Conservation (phyloP, 768 basidiomycete genomes). For the Rhodotorula toruloides region DNA sequence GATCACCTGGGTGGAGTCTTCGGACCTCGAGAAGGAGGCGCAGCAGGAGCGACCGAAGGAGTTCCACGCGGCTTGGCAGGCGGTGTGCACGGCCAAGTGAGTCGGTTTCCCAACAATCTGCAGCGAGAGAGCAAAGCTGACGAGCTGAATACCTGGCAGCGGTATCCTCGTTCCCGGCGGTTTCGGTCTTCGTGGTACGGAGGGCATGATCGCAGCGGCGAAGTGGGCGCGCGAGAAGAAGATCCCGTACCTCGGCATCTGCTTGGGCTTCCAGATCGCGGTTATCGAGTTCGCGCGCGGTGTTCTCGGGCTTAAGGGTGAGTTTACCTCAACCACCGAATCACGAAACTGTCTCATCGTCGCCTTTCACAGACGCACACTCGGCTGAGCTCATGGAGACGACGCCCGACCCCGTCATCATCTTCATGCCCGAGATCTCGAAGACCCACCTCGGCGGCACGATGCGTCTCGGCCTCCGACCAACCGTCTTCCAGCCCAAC, state of each 20-base stretch:
- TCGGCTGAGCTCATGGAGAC: constrained; percentile 70
- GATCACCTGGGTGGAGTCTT: constrained; percentile 92
- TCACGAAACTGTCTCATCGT: no score
- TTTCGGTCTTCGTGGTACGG: constrained; percentile 85
- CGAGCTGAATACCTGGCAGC: constrained; percentile 49
- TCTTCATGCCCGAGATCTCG: constrained; percentile 99
- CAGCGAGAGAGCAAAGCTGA: not conserved
- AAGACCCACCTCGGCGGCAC: constrained; percentile 98
- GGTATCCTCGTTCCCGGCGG: constrained; percentile 97
- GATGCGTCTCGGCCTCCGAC: constrained; percentile 98
- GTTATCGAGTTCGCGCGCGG: constrained; percentile 91
- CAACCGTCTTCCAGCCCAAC: constrained; percentile 74
- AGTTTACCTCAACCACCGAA: constrained; percentile 32
- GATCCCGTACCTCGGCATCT: constrained; percentile 91
- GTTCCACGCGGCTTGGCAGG: constrained; percentile 94
- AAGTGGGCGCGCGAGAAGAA: constrained; percentile 95
- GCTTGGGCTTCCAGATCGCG: constrained; percentile 94
- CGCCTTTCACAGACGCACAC: constrained; percentile 59
- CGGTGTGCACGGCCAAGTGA: constrained; percentile 81
- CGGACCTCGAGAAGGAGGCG: constrained; percentile 74
- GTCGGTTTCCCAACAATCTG: constrained; percentile 42
- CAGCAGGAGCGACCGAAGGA: constrained; percentile 73
- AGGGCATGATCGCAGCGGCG: constrained; percentile 97
- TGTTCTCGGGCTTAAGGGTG: constrained; percentile 66
- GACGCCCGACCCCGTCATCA: constrained; percentile 58